Evolutionary conservation across 768 basidiomycete species (phyloP).

Genomic region (Naganishia kalamii): DNA sequence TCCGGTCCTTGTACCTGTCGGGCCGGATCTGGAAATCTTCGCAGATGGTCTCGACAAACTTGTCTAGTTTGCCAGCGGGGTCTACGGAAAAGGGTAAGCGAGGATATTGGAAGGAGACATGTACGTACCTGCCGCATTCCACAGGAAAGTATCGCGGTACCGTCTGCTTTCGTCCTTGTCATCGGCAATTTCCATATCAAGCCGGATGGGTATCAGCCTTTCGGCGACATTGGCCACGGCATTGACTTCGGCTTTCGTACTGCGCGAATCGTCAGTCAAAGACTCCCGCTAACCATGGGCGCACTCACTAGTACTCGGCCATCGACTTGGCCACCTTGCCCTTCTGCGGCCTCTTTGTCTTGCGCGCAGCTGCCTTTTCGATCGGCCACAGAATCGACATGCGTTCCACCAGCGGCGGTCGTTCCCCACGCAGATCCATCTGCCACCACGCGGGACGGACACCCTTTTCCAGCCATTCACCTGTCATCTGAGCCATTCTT

Average conservation of each 20-base stretch:
- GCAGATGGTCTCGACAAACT: constrained; percentile 80
- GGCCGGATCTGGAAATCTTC: constrained; percentile 79
- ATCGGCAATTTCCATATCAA: constrained; percentile 74
- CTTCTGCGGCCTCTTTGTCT: constrained; percentile 49
- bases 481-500: constrained; percentile 51
- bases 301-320: constrained; percentile 66
- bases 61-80: constrained; percentile 77
- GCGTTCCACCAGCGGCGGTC: constrained; percentile 37
- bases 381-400: constrained; percentile 59
- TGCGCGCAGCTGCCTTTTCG: constrained; percentile 30
- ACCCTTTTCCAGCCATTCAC: constrained; percentile 58
- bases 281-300: not conserved
- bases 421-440: constrained; percentile 46
- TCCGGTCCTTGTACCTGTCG: constrained; percentile 65
- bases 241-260: constrained; percentile 44
- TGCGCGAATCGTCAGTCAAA: constrained; percentile 47
- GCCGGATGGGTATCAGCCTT: constrained; percentile 83
- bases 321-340: constrained; percentile 53
- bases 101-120: not conserved
- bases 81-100: constrained; percentile 52
- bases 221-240: constrained; percentile 52
- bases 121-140: constrained; percentile 84
- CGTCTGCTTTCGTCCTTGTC: constrained; percentile 63
- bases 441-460: constrained; percentile 49
- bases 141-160: constrained; percentile 92